Evolutionary conservation across 768 basidiomycete species (phyloP), one percentile per base, ranked within the genome.

Genomic region (Tephrocybe sp.): DNA sequence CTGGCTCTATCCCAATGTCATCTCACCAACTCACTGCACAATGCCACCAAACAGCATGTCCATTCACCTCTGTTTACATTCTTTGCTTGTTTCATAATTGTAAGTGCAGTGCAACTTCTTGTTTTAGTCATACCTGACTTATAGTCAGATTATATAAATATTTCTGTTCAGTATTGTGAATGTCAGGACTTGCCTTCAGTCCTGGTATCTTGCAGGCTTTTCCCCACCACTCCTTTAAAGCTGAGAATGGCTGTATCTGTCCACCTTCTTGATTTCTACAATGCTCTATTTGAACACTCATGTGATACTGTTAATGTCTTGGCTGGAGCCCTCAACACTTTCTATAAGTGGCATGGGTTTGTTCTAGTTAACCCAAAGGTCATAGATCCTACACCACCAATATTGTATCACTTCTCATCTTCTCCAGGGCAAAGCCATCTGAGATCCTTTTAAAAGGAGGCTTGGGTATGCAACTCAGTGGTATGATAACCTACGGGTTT

Each of bases 261-360:
- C 1, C 60, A 68, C 5, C 51, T 73, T 0, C 51, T 73, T 0
- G 54, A 65, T 3, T 70, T 72, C 46, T 72, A 71, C 45, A 45
- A 34, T 0, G 59, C 66, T 2, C 53, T 73, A 1, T 74, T 73
- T 34, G 65, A 73, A 50, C 55, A 61, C 0, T 71, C 73, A 0
- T 73, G 70, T 18, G 66, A 75, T 49, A 69, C 71, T 3, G 57
- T 72, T 34, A 61, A 64, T 37, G 68, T 58, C 2, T 37, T 68
- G 36, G 58, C 69, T 1, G 40, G 45, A 12, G 65, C 67, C 0
- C 53, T 73, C 3, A 62, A 62, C 23, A 61, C 57, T 0, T 65
- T 69, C 41, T 73, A 74, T 23, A n/a, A 8, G 8, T 3, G 11
- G 8, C 4, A 30, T 12, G 44, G 44, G 9, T 45, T 45, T 34